Percentiles rank a stretch among this genome's conserved stretches.
phyloP scores from a whole-genome alignment of 225 moss, liverwort and hornwort species.

The Marchantia paleacea region DNA sequence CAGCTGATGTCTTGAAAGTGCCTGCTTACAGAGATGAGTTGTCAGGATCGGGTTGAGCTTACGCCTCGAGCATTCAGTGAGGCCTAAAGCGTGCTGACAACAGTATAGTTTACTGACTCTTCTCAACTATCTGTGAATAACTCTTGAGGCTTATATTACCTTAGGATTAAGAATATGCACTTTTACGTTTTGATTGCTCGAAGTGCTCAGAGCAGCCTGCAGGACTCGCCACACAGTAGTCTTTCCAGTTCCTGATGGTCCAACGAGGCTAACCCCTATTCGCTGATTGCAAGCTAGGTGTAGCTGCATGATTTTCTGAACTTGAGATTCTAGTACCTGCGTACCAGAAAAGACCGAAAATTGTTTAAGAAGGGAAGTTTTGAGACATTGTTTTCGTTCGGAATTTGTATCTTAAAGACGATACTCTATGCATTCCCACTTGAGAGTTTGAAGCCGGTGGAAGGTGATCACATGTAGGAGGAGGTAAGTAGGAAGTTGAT shows the following conservation, averaged over 20 bases:
- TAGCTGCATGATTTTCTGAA: slow-evolving; percentile 36
- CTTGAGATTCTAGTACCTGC: slow-evolving; percentile 33
- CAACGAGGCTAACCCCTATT: slow-evolving; percentile 35
- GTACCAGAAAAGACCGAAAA: not conserved
- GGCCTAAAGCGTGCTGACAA: too few species aligned
- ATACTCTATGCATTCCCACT: too few species aligned
- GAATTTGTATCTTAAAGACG: too few species aligned
- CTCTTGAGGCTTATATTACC: slow-evolving; percentile 9
- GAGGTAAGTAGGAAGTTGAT: too few species aligned
- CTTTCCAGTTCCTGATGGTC: slow-evolving; percentile 39
- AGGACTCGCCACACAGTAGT: slow-evolving; percentile 39
- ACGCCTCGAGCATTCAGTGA: too few species aligned
- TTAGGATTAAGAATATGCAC: slow-evolving; percentile 38
- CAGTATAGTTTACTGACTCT: too few species aligned
- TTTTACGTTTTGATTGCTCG: slow-evolving; percentile 23
- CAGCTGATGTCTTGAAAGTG: slow-evolving; percentile 36
- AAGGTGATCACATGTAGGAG: too few species aligned
- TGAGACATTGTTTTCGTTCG: too few species aligned
- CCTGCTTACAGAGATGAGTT: slow-evolving; percentile 13
- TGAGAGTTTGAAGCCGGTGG: too few species aligned
- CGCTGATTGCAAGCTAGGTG: slow-evolving; percentile 38
- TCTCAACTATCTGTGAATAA: not conserved
- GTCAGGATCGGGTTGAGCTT: not conserved
- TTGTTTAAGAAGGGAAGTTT: too few species aligned
- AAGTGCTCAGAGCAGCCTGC: slow-evolving; percentile 20